These are phyloP conservation scores for Helotiales sp. DNA, from an alignment of 2,329 filamentous ascomycete species.

Conservation along the genomic window DNA sequence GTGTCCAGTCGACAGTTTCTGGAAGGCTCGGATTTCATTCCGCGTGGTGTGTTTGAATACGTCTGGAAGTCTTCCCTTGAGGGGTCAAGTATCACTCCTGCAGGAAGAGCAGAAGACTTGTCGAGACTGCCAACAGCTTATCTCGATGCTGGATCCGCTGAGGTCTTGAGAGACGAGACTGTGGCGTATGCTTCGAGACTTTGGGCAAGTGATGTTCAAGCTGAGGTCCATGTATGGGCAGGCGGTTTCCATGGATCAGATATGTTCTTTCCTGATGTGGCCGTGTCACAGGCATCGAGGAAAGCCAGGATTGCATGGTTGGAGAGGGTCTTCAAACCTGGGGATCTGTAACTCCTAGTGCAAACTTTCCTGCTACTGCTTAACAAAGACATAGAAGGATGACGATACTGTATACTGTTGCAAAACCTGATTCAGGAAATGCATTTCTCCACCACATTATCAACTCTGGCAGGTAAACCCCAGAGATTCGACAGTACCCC, in stretches of 20 bases:
- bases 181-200: not conserved
- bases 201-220: not conserved
- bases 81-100: not conserved
- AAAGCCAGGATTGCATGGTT: not conserved
- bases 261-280: not conserved
- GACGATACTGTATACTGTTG: no score
- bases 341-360: no score
- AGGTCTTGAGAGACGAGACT: not conserved
- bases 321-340: conserved; percentile 1
- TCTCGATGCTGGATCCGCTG: not conserved
- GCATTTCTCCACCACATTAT: no score
- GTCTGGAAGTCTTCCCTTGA: not conserved
- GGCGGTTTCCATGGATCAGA: conserved; percentile 3
- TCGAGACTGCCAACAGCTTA: not conserved
- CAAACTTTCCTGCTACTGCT: no score
- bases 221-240: not conserved
- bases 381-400: no score
- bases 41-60: not conserved
- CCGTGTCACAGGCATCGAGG: not conserved
- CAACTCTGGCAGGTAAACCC: no score
- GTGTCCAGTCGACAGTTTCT: not conserved
- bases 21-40: not conserved
- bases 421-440: no score
- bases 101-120: not conserved
- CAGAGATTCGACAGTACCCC: no score